Evolutionary conservation across 495 filamentous ascomycete species (phyloP).

Genomic region (Penicillium dipodomyicola): DNA sequence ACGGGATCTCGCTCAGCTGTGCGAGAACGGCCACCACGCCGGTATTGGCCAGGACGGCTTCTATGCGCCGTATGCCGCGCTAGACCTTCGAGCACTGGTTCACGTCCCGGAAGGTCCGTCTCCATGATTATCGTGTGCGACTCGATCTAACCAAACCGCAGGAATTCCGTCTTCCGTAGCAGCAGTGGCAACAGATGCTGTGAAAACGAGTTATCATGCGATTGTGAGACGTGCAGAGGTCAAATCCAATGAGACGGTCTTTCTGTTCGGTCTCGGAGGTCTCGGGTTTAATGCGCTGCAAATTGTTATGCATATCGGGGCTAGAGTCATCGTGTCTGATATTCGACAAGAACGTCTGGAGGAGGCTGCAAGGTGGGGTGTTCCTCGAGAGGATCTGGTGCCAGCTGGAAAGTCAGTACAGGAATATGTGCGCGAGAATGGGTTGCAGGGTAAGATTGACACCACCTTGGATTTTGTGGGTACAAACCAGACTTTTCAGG

Average conservation of each 20-base stretch:
- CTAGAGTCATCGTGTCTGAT: conserved; percentile 23
- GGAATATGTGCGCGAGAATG: conserved; percentile 14
- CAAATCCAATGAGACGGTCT: conserved; percentile 18
- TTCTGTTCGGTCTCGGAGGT: conserved; percentile 23
- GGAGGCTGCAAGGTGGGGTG: conserved; percentile 10
- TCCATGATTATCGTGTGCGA: not conserved
- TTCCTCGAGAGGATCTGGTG: conserved; percentile 18
- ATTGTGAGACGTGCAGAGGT: conserved; percentile 24
- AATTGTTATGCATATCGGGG: conserved; percentile 20
- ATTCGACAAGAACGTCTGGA: conserved; percentile 20
- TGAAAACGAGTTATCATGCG: conserved; percentile 26
- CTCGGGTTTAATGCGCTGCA: conserved; percentile 27
- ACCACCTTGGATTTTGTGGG: conserved; percentile 27
- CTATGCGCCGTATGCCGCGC: conserved; percentile 21
- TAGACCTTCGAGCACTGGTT: conserved; percentile 21
- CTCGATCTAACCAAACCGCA: conserved; percentile 1
- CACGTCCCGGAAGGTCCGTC: conserved; percentile 11
- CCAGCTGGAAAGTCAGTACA: conserved; percentile 17
- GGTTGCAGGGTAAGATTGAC: conserved; percentile 18
- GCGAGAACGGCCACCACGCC: conserved; percentile 16
- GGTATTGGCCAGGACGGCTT: conserved; percentile 29
- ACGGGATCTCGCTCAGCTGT: conserved; percentile 22
- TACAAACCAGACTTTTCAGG: conserved; percentile 20
- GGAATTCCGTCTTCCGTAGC: conserved; percentile 19
- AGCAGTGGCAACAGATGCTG: conserved; percentile 26